Conservation (phyloP, 768 basidiomycete species). For the Pulveroboletus frians region DNA sequence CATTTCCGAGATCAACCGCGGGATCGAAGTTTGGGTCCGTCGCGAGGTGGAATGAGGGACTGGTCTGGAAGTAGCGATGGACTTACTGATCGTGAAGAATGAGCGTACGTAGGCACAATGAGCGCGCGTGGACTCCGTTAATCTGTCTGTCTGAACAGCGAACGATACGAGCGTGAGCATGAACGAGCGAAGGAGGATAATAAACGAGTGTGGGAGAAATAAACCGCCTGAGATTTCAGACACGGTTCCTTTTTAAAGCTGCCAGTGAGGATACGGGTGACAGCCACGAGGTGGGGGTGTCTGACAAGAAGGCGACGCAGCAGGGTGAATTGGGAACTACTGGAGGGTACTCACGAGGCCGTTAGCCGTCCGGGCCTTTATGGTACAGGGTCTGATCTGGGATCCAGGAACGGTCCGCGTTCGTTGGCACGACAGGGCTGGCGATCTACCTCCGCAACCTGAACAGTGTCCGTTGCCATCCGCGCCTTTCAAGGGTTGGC, state of each 20-base stretch:
- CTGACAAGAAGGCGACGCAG: slow-evolving; percentile 1
- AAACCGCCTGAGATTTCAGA: slow-evolving; percentile 2
- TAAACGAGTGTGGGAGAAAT: slow-evolving; percentile 6
- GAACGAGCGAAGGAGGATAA: slow-evolving; percentile 9
- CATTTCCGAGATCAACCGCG: slow-evolving; percentile 15
- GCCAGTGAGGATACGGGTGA: background rate
- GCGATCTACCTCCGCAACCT: slow-evolving; percentile 19
- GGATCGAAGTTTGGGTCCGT: slow-evolving; percentile 1
- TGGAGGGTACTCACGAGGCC: background rate
- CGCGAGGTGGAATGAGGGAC: slow-evolving; percentile 3
- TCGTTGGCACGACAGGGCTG: background rate
- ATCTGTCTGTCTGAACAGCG: slow-evolving; percentile 2
- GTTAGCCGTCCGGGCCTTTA: background rate
- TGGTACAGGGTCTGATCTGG: slow-evolving; percentile 1
- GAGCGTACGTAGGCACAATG: slow-evolving; percentile 3
- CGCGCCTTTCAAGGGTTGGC: background rate
- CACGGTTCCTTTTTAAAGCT: slow-evolving; percentile 15
- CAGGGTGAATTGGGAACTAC: background rate
- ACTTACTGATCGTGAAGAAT: slow-evolving; percentile 26
- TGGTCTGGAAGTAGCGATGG: background rate
- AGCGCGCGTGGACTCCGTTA: background rate
- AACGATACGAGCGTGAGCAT: slow-evolving; percentile 14
- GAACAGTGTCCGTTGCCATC: background rate
- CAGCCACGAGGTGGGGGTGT: slow-evolving; percentile 13
- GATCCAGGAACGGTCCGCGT: slow-evolving; percentile 9